These are phyloP conservation scores for Ophiostoma himal-ulmi DNA, from an alignment of 2,329 filamentous ascomycete genomes.

Conservation along the genomic window DNA sequence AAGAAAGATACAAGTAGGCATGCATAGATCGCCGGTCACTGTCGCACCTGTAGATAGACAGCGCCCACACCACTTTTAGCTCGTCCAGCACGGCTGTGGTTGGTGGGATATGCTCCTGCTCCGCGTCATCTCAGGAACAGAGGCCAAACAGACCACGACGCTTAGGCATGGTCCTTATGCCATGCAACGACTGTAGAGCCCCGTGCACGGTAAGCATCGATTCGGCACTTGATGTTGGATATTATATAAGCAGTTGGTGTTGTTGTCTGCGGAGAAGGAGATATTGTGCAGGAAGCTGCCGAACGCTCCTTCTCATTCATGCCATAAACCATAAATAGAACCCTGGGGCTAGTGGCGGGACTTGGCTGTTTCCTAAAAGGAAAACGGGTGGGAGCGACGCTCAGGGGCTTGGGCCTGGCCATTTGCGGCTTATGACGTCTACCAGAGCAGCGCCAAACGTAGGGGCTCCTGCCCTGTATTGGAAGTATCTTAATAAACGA, in stretches of 20 bases:
- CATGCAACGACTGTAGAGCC: background rate
- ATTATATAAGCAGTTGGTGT: background rate
- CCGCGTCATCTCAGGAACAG: slow-evolving; percentile 8
- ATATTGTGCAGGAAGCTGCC: background rate
- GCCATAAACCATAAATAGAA: slow-evolving; percentile 13
- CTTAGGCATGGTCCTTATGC: background rate
- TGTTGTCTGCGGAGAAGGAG: too few species aligned
- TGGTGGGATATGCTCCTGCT: slow-evolving; percentile 2
- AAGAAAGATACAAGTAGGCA: background rate
- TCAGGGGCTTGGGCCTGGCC: slow-evolving; percentile 8
- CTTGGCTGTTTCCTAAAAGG: slow-evolving; percentile 9
- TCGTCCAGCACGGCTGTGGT: background rate
- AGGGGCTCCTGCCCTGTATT: slow-evolving; percentile 5
- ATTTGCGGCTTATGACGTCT: slow-evolving; percentile 17
- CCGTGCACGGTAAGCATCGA: background rate
- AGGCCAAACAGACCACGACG: background rate
- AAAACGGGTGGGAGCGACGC: slow-evolving; percentile 12
- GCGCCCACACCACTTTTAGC: background rate
- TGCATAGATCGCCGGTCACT: background rate
- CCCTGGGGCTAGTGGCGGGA: background rate
- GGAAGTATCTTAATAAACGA: background rate
- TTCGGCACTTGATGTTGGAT: background rate
- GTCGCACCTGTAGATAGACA: background rate
- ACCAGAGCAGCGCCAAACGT: background rate
- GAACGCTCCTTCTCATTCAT: background rate